Base-by-base conservation (phyloP, 2,329 filamentous ascomycete genomes). In the Arthrobotrys pseudoclavata region DNA sequence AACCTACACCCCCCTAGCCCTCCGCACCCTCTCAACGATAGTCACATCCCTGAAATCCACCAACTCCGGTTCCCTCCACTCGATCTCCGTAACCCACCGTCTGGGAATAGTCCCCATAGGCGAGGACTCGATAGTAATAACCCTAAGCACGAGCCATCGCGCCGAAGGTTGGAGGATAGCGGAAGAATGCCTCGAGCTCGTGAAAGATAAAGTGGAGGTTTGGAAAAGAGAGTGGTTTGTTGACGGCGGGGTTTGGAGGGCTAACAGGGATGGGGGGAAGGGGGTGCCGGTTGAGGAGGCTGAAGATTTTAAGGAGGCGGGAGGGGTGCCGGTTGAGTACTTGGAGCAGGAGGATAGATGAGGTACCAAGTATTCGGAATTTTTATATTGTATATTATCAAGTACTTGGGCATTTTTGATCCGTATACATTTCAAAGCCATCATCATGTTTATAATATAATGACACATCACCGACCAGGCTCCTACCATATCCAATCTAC, bases 211-310 rank as follows among this genome's bases (percentile, higher is more conserved):
- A 80, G 93, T 93, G n/a, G 96, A 99, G 86, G 91, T 99, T 48
- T 97, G 95, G 95, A 97, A 97, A 85, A 86, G 90, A 80, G 95
- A 98, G 85, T 91, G 93, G 83, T 97, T 97, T 86, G 89, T 88
- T 53, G 91, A 88, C 0, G 91, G 90, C 22, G 87, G 88, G 5
- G 88, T 96, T 52, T 97, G 94, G 94, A 90, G 93, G 84, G 93
- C 92, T 77, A 97, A 97, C 84, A 85, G 91, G 79, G 94, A 97
- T 84, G 92, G 91, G 9, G 85, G 86, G 76, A 84, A 85, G 57
- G 91, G 89, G 5, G 85, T 86, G 74, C 81, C 83, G 31, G 82
- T 82, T 22, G 45, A 29, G 34, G 78, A 62, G 50, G 37, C 69
- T 62, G 67, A 40, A n/a, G n/a, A n/a, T n/a, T n/a, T n/a, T n/a